phyloP scores from a whole-genome alignment of 306 rosid genomes.

The Spatholobus suberectus region DNA sequence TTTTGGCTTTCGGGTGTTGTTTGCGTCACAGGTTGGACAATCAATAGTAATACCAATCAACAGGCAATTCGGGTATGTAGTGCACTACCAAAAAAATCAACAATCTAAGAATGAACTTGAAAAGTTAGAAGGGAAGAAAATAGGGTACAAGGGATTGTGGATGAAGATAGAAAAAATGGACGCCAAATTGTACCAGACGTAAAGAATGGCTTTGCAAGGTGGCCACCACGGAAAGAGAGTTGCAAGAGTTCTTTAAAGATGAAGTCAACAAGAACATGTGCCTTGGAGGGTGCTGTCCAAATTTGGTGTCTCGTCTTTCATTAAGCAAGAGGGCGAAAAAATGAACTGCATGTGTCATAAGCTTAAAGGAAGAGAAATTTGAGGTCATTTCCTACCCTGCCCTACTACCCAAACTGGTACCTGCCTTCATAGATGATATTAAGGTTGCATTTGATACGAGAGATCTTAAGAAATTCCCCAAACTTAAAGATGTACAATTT shows the following conservation, averaged over 20 bases:
- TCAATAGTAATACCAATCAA: background rate
- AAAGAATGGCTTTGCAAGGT: constrained; percentile 34
- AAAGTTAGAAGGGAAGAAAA: constrained; percentile 19
- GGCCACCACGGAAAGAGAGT: background rate
- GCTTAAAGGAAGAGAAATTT: background rate
- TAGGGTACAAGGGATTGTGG: constrained; percentile 22
- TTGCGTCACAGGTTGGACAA: constrained; percentile 28
- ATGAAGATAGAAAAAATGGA: constrained; percentile 35
- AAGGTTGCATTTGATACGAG: background rate
- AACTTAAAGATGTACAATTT: background rate
- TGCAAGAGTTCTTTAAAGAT: background rate
- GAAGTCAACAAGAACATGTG: constrained; percentile 31
- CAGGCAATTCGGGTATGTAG: background rate
- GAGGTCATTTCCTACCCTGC: constrained; percentile 35
- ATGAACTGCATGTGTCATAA: background rate
- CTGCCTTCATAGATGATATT: background rate
- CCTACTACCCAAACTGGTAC: background rate
- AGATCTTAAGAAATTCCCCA: background rate
- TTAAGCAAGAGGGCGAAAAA: constrained; percentile 24
- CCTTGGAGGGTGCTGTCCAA: constrained; percentile 5
- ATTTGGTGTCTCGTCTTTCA: constrained; percentile 2
- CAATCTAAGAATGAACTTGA: constrained; percentile 1
- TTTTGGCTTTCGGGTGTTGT: too few species aligned
- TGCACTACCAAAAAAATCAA: constrained; percentile 1
- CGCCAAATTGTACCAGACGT: constrained; percentile 15